Evolutionary conservation across 2,329 filamentous ascomycete species (phyloP), one percentile per base, ranked within the genome.

Genomic region (Coniochaeta ligniaria): DNA sequence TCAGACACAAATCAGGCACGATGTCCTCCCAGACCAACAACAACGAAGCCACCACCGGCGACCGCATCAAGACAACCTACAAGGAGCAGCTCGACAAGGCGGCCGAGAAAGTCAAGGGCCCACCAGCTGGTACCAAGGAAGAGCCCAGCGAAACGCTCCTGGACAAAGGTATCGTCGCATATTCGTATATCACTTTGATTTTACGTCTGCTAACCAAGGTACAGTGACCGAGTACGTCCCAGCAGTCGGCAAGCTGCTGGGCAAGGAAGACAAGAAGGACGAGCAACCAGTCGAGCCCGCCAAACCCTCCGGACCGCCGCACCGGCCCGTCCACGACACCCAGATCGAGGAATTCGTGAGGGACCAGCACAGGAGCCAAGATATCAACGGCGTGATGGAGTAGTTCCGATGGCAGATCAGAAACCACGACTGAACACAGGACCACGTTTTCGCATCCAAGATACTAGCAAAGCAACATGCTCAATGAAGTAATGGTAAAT

Each of bases 341-440:
- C 75, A 79, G 65, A 82, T 84, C 57, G 80, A 81, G 62, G 77
- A 81, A 31, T 83, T 83, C 62, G 70, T 84, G 35, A 74, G 78
- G 57, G 79, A 82, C 57, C 80, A 83, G 70, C 79, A 83, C 65
- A 69, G 75, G 43, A 83, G 80, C 68, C 77, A 75, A 62, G 71
- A 54, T n/a, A 58, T 58, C 56, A 16, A 45, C 22, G 60, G 45
- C 17, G 20, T 65, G 7, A 26, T 58, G 20, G 62, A 57, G 35
- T 45, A 38, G 38, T 26, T n/a, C 17, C 3, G 11, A 43, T 43
- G 4, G 6, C 17, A 6, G 38, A 43, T 38, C 17, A 20, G 11
- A 43, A 5, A 43, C 9, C 38, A 4, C 5, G 28, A 31, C 3
- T 43, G 35, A 14, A 36, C 8, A 36, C 6, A 9, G 12, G 12